Base-by-base conservation (phyloP, 108 stramenopile species). In the Cyclostephanos invisitatus region DNA sequence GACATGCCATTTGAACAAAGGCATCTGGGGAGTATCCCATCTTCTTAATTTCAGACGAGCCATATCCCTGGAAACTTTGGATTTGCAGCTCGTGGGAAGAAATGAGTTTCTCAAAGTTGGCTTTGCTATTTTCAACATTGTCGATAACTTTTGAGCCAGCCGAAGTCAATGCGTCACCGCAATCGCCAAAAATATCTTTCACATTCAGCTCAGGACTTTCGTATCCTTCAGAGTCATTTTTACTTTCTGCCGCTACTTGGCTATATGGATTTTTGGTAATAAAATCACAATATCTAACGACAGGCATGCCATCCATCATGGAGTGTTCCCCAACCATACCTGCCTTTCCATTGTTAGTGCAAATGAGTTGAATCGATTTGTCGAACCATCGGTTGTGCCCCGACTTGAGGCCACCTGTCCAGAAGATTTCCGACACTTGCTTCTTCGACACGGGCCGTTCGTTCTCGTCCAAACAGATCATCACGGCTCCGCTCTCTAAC, bases 301-400 rank as follows among this genome's bases (percentile, higher is more conserved):
- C 81, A 15, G 93, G 91, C 92, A 93, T 93, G 14, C 95, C 95
- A 72, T 96, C 95, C 93, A 94, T 94, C 93, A 93, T 93, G 63
- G 87, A 87, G 67, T 96, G 95, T 73, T 96, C 95, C 9, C 89
- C 89, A 20, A 84, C 47, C 75, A 94, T 59, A 25, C 93, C 95
- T 36, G 88, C 88, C 77, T 91, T 91, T 15, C 93, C 95, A 68
- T 96, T 94, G n/a, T 79, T 65, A 28, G 90, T 81, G 40, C 88
- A 86, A 32, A 94, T 70, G 18, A 96, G 49, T 78, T 96, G 93
- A 58, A 94, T 85, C 9, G 91, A 90, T 75, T 96, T 96, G 68
- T 94, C 95, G 48, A 91, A 94, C 88, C 88, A 93, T 47, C 95
- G 90, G 73, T 94, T 94, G 78, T 69, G 66, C 21, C 88, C 92